Evolutionary conservation across 306 rosid genomes (phyloP).

Genomic region (Cyamopsis tetragonoloba): DNA sequence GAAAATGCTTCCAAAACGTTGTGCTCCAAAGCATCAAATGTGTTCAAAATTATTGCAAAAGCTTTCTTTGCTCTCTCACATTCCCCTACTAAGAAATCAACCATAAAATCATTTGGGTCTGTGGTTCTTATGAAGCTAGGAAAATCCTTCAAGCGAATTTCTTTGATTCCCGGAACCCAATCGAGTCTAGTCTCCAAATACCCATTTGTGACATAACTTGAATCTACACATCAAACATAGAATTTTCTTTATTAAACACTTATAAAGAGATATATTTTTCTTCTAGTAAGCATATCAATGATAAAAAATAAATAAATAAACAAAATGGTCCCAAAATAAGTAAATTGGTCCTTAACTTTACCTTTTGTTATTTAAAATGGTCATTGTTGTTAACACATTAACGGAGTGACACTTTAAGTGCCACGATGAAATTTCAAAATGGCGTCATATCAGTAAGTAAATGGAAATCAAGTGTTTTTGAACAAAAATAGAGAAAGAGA

Average conservation of each 20-base stretch:
- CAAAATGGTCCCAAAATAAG: no score
- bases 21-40: constrained; percentile 44
- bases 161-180: constrained; percentile 60
- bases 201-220: constrained; percentile 39
- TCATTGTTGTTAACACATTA: no score
- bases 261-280: no score
- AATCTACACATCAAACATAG: constrained; percentile 31
- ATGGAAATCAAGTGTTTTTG: no score
- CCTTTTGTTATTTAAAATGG: no score
- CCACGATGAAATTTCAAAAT: no score
- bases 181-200: constrained; percentile 48
- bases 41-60: constrained; percentile 53
- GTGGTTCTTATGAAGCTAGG: constrained; percentile 56
- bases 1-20: constrained; percentile 31
- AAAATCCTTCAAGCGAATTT: constrained; percentile 43
- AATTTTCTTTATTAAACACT: background rate
- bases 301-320: no score
- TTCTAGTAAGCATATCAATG: no score
- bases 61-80: constrained; percentile 33
- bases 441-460: no score
- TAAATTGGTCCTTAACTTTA: no score
- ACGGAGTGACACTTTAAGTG: no score
- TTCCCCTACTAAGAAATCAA: background rate
- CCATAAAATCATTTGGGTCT: constrained; percentile 34
- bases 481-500: no score